Base-by-base conservation (phyloP, 2,329 filamentous ascomycete species). In the Laburnicola sp. region DNA sequence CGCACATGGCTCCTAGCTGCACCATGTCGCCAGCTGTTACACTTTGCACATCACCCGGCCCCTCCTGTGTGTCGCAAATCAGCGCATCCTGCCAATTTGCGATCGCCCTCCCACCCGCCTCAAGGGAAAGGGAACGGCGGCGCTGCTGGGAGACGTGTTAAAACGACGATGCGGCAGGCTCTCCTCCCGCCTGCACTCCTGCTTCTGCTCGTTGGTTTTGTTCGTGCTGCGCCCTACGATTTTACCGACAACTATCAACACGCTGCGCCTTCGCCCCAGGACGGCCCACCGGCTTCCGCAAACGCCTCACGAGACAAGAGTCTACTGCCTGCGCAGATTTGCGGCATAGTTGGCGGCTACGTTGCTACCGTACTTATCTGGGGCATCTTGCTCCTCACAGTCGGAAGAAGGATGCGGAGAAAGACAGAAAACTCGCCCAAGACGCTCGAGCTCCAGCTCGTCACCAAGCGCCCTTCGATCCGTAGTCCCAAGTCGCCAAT, bases 321-420 rank as follows among this genome's bases (percentile, higher is more conserved):
- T 16, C 84, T 87, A 49, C 82, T 97, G 22, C 90, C 91, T 16
- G 86, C 85, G 52, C 87, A 97, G 73, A 86, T 97, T 61, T 87
- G 88, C 57, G 90, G 86, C 59, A 88, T 97, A 53, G 81, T 93
- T 52, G 91, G 86, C 54, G 86, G 89, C 52, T 97, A 97, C 83
- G 80, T 92, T 51, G 72, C 90, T 54, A 89, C 85, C 31, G 80
- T 95, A 66, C 79, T 91, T 64, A 73, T 94, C 63, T 84, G 94
- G 63, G 86, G 89, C 62, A 77, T 84, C 30, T 76, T 78, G 48
- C 69, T 81, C n/a, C 71, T 80, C 55, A 79, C 76, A 1, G 55
- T 78, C 22, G 77, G 77, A 35, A 66, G 74, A 62, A 71, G 63
- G 48, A 70, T 76, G 63, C 70, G 78, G 53, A 69, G 71, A 51